Conservation (phyloP, 768 basidiomycete species). For the Auricularia cornea region DNA sequence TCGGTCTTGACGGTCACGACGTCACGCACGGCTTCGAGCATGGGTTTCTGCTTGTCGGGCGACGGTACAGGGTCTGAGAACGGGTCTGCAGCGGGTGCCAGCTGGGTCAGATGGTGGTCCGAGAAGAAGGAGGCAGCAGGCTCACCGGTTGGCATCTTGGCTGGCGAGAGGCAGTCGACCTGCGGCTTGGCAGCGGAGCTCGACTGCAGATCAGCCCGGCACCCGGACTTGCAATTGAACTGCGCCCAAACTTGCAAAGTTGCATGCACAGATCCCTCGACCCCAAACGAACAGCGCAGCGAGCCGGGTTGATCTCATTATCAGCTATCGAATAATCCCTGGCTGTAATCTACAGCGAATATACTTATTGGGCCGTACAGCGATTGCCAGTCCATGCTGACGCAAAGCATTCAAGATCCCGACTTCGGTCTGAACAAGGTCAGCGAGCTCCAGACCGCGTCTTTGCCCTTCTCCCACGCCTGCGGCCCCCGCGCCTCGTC, state of each 20-base stretch:
- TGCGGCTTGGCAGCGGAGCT: neutral
- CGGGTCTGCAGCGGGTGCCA: neutral
- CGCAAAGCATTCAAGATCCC: too few species aligned
- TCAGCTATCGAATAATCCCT: too few species aligned
- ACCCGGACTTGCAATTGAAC: neutral
- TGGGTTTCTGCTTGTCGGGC: conserved; percentile 31
- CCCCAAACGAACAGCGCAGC: too few species aligned
- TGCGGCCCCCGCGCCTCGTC: conserved; percentile 68
- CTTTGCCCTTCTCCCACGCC: conserved; percentile 82
- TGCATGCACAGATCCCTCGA: too few species aligned
- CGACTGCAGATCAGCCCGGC: neutral
- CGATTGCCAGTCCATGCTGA: too few species aligned
- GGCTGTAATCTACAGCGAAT: too few species aligned
- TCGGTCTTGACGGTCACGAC: conserved; percentile 50
- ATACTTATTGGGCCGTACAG: too few species aligned
- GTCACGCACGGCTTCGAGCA: conserved; percentile 59
- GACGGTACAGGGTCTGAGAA: conserved; percentile 8
- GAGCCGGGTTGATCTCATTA: too few species aligned
- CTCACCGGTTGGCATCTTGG: neutral
- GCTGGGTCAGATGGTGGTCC: neutral
- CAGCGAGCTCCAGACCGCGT: conserved; percentile 53
- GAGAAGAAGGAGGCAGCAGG: neutral
- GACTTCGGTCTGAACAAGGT: neutral
- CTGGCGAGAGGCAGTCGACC: neutral
- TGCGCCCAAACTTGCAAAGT: too few species aligned